Evolutionary conservation across 805 yeast species (phyloP), one percentile per base, ranked within the genome.

Genomic region (Blastobotrys mokoenaii): DNA sequence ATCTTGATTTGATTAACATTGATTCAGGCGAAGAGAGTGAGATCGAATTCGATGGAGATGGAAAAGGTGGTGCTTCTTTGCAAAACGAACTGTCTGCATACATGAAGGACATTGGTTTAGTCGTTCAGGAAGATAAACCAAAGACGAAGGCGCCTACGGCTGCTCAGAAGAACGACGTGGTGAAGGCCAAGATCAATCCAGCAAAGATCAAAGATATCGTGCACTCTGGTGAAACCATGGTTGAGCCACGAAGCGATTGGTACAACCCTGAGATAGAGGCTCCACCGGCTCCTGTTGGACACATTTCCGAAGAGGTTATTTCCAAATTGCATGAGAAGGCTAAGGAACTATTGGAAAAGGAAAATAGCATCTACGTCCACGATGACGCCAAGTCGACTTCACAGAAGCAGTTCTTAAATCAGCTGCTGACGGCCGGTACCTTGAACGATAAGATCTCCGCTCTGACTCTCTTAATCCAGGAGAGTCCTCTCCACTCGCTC

Each of bases 381-480:
- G 94, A 82, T 60, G 82, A 82, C 60, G 76, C 84, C 45, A 79
- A 79, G 52, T 76, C 81, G 46, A 79, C 82, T 34, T 84, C 94
- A 4, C 96, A 84, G 68, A 80, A 78, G 61, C 82, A 85, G 71
- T 90, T 90, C 63, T 77, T 87, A 71, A 76, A 90, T 1, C 94
- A 90, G 65, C 82, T 93, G 54, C 74, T 93, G 57, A 73, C 88
- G 4, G 82, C 79, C 53, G 98, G 98, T 84, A 93, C 98, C 0
- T 72, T 90, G 56, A 82, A 80, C 56, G 98, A 93, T 81, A 88
- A 93, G 67, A 84, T 93, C 45, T 85, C 96, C 40, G 96, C 98
- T 0, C 73, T 93, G 59, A 90, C 98, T 0, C 76, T 93, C 60
- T 71, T 93, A 60, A 77, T 89, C 40, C 97, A 93, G 62, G 97